Percentiles rank a stretch among this genome's conserved stretches.
phyloP scores from a whole-genome alignment of 1,139 yeast genomes.

The Sugiyamaella sp. region DNA sequence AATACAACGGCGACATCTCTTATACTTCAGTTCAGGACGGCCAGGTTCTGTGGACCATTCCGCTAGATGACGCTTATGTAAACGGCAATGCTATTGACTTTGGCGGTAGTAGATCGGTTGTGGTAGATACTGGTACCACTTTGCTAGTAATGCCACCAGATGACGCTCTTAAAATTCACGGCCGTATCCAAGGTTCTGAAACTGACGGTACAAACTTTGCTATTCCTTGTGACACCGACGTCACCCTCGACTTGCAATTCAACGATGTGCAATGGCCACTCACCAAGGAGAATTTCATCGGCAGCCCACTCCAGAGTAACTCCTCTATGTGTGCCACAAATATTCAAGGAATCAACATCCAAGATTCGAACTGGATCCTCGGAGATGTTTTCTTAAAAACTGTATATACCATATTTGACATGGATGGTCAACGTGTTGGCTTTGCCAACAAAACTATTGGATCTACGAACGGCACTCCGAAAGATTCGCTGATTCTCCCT shows the following conservation, averaged over 20 bases:
- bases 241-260: slow-evolving; percentile 47
- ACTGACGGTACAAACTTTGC: slow-evolving; percentile 65
- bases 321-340: slow-evolving; percentile 66
- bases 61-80: slow-evolving; percentile 46
- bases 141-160: slow-evolving; percentile 58
- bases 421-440: slow-evolving; percentile 54
- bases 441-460: slow-evolving; percentile 47
- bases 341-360: slow-evolving; percentile 54
- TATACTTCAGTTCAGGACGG: slow-evolving; percentile 48
- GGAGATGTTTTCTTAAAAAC: slow-evolving; percentile 64
- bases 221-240: slow-evolving; percentile 56
- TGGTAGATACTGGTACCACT: slow-evolving; percentile 71
- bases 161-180: slow-evolving; percentile 58
- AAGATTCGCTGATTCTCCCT: slow-evolving; percentile 29
- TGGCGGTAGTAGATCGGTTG: slow-evolving; percentile 48
- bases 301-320: slow-evolving; percentile 47
- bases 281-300: slow-evolving; percentile 52
- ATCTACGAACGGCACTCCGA: slow-evolving; percentile 32
- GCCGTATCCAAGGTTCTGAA: slow-evolving; percentile 52
- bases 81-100: slow-evolving; percentile 44
- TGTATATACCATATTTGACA: slow-evolving; percentile 63
- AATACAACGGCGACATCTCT: slow-evolving; percentile 50
- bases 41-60: slow-evolving; percentile 58
- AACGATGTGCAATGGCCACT: slow-evolving; percentile 52
- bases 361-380: slow-evolving; percentile 48